Base-by-base conservation (phyloP, 1,284 basidiomycete species). In the Coniophora puteana region DNA sequence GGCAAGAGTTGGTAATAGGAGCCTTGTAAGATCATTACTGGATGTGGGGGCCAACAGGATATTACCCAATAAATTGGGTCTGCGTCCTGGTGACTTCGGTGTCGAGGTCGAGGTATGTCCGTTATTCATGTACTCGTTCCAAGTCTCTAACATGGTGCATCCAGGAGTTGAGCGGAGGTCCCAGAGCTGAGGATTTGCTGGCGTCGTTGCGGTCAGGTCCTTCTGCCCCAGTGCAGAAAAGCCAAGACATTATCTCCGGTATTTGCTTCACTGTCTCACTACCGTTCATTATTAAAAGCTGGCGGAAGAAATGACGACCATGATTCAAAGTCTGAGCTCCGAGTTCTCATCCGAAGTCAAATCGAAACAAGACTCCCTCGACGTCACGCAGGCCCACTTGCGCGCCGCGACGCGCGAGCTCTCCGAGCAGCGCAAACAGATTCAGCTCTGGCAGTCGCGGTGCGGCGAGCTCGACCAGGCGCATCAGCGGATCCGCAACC, bases 1-100 rank as follows among this genome's bases (percentile, higher is more conserved):
- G 11, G 94, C 96, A 0, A 71, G 96, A 38, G 85, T 98, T 1
- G 96, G 96, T 3, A 97, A 94, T 62, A 77, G 87, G 46, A 83
- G 86, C 49, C 67, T 99, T 48, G 92, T 98, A 14, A 74, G 87
- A 52, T 86, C 92, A 18, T 66, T 99, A 46, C 58, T 99, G 45
- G 94, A 98, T 54, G 91, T 93, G 6, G 93, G 93, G 7, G 96
- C 95, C 2, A 94, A 97, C 63, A 84, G 89, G 54, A 77, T 83
- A 52, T 71, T 93, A 44, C 78, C 88, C n/a, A 99, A 99, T 67
- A 95, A 95, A 59, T 71, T 99, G 21, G 95, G 95, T 4, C 68
- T 99, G 51, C 77, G 89, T 39, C 90, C 96, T 1, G 86, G 84
- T 11, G 95, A 99, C 62, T 99, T 93, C 59, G 93, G 93, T 14